A percentile compares a stretch with the other conserved stretches of the same genome.
Conservation (phyloP, 2,329 filamentous ascomycete genomes). For the Pseudogymnoascus sp. region DNA sequence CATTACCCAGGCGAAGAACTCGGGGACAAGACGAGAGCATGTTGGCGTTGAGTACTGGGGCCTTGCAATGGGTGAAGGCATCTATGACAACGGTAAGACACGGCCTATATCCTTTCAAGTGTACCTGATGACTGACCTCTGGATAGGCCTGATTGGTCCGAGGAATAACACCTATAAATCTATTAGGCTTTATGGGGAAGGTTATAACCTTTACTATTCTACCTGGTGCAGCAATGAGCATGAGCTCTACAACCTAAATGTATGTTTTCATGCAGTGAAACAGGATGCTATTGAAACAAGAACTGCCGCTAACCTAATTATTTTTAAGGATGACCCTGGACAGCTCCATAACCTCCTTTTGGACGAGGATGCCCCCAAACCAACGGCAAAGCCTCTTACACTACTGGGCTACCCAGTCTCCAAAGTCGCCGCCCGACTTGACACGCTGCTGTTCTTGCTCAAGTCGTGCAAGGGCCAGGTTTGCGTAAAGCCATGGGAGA, state of each 20-base stretch:
- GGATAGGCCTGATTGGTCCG: slow-evolving; percentile 15
- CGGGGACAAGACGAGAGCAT: slow-evolving; percentile 34
- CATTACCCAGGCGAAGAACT: slow-evolving; percentile 16
- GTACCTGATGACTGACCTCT: neutral
- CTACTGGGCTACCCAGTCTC: slow-evolving; percentile 31
- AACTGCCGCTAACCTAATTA: neutral
- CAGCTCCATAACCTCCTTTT: slow-evolving; percentile 38
- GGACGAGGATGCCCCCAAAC: neutral
- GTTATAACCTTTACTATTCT: slow-evolving; percentile 57
- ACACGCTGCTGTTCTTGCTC: slow-evolving; percentile 51
- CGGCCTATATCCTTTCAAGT: neutral
- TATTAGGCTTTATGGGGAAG: slow-evolving; percentile 35
- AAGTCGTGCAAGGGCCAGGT: slow-evolving; percentile 51
- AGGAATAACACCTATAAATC: slow-evolving; percentile 45
- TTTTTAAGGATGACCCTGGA: slow-evolving; percentile 39
- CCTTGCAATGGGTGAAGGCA: slow-evolving; percentile 22
- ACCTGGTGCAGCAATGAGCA: slow-evolving; percentile 64
- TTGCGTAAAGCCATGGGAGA: slow-evolving; percentile 50
- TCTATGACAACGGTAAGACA: slow-evolving; percentile 15
- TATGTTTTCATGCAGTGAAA: slow-evolving; percentile 23
- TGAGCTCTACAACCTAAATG: slow-evolving; percentile 57
- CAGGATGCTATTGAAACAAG: neutral
- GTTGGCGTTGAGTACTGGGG: slow-evolving; percentile 44
- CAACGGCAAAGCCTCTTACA: slow-evolving; percentile 15
- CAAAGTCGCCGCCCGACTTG: slow-evolving; percentile 44